Evolutionary conservation across 148 eudicot genomes (phyloP), one percentile per base, ranked within the genome.

Genomic region (Rhododendron griersonianum): DNA sequence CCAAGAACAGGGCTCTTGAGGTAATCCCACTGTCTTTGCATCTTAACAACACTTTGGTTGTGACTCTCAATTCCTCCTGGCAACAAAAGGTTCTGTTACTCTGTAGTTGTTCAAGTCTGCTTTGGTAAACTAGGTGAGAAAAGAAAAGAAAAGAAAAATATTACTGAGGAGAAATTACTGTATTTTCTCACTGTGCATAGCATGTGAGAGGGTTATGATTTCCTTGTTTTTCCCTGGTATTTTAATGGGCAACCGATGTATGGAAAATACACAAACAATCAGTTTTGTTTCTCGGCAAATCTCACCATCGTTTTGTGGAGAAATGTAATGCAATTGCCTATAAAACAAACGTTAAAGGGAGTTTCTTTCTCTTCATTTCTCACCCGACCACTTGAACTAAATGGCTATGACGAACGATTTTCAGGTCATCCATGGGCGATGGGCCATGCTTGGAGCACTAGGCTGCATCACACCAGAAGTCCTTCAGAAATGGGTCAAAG

Each of bases 1-100:
- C 98, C 84, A 92, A 82, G 86, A 96, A 96, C 92, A 89, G 98
- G 89, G 98, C 98, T 87, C 98, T 96, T 91, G 98, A 96, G 98
- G 98, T 96, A 88, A 81, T 81, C 13, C 2, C 18, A 57, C 9
- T 41, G 13, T 4, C 18, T 45, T 25, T n/a, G 81, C 25, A 21
- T 78, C 48, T 44, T 44, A 23, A 35, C 21, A 18, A 15, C 79
- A 75, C 0, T 73, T 67, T 73, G 78, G 44, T 73, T 15, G 39
- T 28, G 76, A 15, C 19, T 71, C 37, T 94, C n/a, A 76, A 91
- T 92, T 86, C 91, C 71, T 9, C 28, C 28, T 63, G 30, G 14
- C 14, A 65, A 65, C 71, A 65, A n/a, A 7, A 9, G 55, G 55
- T 50, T 50, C 55, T 50, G 55, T 50, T n/a, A n/a, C n/a, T n/a